Evolutionary conservation across 2,329 filamentous ascomycete species (phyloP).

Genomic region (Pestalotiopsis fici): DNA sequence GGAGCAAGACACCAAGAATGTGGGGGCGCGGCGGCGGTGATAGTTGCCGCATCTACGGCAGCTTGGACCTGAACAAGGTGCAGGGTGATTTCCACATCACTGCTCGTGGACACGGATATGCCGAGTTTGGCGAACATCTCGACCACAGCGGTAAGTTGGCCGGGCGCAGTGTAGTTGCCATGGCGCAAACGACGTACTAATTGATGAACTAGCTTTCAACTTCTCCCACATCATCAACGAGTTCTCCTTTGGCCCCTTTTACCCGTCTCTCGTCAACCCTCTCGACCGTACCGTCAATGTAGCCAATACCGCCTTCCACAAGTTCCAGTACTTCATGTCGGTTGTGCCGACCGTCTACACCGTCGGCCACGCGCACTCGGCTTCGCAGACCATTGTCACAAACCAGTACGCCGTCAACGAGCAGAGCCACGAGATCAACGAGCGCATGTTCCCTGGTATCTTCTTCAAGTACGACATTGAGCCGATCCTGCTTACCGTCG

Average conservation of each 20-base stretch:
- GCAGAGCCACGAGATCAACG: slow-evolving; percentile 71
- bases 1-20: slow-evolving; percentile 74
- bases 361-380: slow-evolving; percentile 45
- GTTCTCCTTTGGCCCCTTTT: slow-evolving; percentile 95
- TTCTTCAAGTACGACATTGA: slow-evolving; percentile 99
- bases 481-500: slow-evolving; percentile 84
- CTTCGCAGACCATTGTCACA: slow-evolving; percentile 71
- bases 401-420: slow-evolving; percentile 98
- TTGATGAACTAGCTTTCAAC: slow-evolving; percentile 77
- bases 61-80: slow-evolving; percentile 90
- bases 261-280: slow-evolving; percentile 89
- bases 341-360: slow-evolving; percentile 94
- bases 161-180: not conserved
- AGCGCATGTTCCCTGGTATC: slow-evolving; percentile 78
- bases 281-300: slow-evolving; percentile 86
- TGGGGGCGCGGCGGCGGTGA: slow-evolving; percentile 54
- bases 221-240: slow-evolving; percentile 97
- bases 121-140: slow-evolving; percentile 75
- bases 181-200: slow-evolving; percentile 12
- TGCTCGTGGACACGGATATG: slow-evolving; percentile 92
- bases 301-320: slow-evolving; percentile 81
- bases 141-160: slow-evolving; percentile 71
- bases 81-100: slow-evolving; percentile 99
- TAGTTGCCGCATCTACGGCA: slow-evolving; percentile 88
- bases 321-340: slow-evolving; percentile 97